Base-by-base conservation (phyloP, 1,284 basidiomycete species). In the Tetrapyrgos nigripes region DNA sequence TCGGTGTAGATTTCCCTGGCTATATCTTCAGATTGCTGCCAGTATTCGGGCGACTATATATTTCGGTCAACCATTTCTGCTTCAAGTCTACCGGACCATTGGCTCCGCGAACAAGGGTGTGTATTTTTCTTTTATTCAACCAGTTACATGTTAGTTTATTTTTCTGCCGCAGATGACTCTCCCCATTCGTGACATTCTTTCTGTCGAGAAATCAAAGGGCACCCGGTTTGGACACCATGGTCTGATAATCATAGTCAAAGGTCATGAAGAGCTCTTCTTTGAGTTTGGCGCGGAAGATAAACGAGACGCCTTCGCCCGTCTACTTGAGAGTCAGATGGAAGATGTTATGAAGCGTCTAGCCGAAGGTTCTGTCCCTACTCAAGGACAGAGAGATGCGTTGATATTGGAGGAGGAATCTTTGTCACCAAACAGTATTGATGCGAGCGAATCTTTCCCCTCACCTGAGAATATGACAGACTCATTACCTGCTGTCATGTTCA, bases 191-290 rank as follows among this genome's bases (percentile, higher is more conserved):
- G 96, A 98, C 70, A 85, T 98, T 48, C 80, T 97, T 33, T 85
- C 92, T 10, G 83, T 88, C 8, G 92, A 97, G 72, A 90, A 86
- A 68, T 89, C 93, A 17, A 94, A 91, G 70, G 93, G 94, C 0
- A 93, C 94, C 68, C 87, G 92, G 13, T 94, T 96, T 69, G 93
- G 91, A 2, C 93, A 94, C 67, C 86, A 92, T 64, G 97, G 95
- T 6, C 83, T 98, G 21, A 88, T 94, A 28, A 81, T 98, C 58
- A 91, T 97, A 54, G 88, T 99, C 64, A 93, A 93, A 68, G 97
- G 97, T 0, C 93, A 98, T 70, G 97, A 98, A 76, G 97, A 99
- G 70, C 80, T 99, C 2, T 99, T 98, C 78, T 91, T 98, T 65
- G 97, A 98, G 74, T 97, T 99, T 70, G 79, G 83, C 44, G 89